Evolutionary conservation across 176 grass and related monocot species (phyloP).

Genomic region (Aegilops bicornis): DNA sequence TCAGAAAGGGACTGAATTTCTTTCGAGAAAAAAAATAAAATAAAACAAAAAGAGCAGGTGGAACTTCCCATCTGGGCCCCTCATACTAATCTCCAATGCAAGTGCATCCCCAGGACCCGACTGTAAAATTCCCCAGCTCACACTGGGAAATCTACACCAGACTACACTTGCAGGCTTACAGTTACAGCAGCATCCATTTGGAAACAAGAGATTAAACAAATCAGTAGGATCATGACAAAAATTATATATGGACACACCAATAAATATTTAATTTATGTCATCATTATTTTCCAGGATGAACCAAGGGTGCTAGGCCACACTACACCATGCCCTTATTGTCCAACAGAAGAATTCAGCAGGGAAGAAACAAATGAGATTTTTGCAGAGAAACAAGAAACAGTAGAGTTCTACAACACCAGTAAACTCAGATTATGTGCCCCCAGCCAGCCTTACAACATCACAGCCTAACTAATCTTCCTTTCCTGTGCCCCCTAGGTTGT

Average conservation of each 20-base stretch:
- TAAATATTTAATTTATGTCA: neutral
- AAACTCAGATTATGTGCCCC: neutral
- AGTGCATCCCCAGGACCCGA: neutral
- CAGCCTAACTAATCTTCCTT: neutral
- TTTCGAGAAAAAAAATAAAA: neutral
- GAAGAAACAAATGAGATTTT: neutral
- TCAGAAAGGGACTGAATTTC: neutral
- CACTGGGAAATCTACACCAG: too few species aligned
- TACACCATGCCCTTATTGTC: constrained; percentile 4
- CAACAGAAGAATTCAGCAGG: neutral
- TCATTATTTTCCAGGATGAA: neutral
- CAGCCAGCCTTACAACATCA: neutral
- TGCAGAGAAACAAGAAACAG: neutral
- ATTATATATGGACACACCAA: neutral
- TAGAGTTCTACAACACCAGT: neutral
- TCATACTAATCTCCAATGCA: neutral
- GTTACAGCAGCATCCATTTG: neutral
- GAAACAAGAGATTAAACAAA: neutral
- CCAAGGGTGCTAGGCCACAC: constrained; percentile 5
- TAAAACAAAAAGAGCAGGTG: neutral
- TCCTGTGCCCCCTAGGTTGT: neutral
- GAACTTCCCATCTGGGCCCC: neutral
- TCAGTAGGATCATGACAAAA: neutral
- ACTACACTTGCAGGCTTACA: too few species aligned
- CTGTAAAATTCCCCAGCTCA: neutral